Evolutionary conservation across 2,329 filamentous ascomycete species (phyloP).

Genomic region (Pseudocercospora macadamiae): DNA sequence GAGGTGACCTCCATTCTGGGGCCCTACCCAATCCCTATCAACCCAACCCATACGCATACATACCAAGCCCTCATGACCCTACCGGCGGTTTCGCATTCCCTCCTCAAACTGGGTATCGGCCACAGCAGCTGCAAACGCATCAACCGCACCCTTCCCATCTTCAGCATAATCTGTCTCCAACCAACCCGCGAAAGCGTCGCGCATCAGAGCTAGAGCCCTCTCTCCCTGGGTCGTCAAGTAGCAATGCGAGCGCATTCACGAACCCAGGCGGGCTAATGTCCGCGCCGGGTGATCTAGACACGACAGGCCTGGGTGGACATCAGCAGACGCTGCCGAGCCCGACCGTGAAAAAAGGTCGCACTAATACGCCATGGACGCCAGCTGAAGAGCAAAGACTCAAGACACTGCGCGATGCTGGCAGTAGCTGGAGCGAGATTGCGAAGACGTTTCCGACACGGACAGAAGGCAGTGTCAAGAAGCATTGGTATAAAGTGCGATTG

Average conservation of each 20-base stretch:
- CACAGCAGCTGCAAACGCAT: constrained; percentile 37
- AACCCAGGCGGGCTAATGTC: constrained; percentile 34
- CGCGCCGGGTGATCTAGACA: constrained; percentile 21
- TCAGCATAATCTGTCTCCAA: constrained; percentile 38
- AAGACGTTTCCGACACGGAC: constrained; percentile 96
- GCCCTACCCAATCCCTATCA: constrained; percentile 36
- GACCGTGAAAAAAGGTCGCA: constrained; percentile 86
- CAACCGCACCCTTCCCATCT: constrained; percentile 39
- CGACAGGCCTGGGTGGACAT: constrained; percentile 29
- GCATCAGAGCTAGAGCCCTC: constrained; percentile 38
- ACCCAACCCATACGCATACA: constrained; percentile 31
- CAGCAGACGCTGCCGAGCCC: constrained; percentile 44
- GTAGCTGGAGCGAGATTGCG: constrained; percentile 96
- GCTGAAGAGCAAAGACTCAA: constrained; percentile 91
- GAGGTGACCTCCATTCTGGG: constrained; percentile 32
- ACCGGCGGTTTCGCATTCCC: constrained; percentile 32
- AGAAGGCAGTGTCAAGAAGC: constrained; percentile 98
- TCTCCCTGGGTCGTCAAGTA: constrained; percentile 35
- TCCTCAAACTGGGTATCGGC: constrained; percentile 30
- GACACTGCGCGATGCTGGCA: constrained; percentile 88
- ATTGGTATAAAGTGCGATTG: constrained; percentile 89
- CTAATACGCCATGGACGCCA: constrained; percentile 98
- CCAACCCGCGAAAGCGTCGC: constrained; percentile 41
- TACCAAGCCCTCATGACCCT: constrained; percentile 33
- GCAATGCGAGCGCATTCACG: constrained; percentile 33